These are phyloP conservation scores for Trametes sp. DNA, from an alignment of 1,284 basidiomycete species.

Conservation along the genomic window DNA sequence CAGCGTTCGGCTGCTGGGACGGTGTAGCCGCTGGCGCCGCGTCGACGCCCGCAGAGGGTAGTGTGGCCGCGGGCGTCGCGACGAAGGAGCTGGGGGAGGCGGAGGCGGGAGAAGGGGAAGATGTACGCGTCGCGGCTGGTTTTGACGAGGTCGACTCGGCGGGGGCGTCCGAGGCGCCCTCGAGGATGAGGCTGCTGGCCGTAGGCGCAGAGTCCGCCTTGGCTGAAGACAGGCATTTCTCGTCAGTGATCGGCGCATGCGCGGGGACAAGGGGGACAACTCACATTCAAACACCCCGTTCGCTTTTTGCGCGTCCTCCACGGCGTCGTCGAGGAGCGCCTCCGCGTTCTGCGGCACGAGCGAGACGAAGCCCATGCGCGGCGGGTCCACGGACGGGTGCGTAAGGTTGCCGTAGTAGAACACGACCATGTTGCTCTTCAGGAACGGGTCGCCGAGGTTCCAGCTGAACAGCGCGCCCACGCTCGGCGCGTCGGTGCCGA, in stretches of 20 bases:
- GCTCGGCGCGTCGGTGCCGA: constrained; percentile 30
- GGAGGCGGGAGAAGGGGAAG: constrained; percentile 1
- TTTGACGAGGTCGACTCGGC: constrained; percentile 1
- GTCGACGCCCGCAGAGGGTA: neutral
- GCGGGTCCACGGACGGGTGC: constrained; percentile 67
- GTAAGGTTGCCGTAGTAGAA: constrained; percentile 75
- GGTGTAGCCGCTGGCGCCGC: neutral
- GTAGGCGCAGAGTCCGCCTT: constrained; percentile 26
- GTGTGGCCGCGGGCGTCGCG: neutral
- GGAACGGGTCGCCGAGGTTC: constrained; percentile 51
- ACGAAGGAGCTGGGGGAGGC: neutral
- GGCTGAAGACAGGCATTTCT: neutral
- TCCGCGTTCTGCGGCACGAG: constrained; percentile 65
- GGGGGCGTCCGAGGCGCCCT: constrained; percentile 2
- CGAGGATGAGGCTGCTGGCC: constrained; percentile 23
- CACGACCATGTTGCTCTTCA: constrained; percentile 50
- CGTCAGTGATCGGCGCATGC: neutral
- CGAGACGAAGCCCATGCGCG: constrained; percentile 74
- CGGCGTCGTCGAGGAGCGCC: constrained; percentile 48
- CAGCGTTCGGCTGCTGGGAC: constrained; percentile 5
- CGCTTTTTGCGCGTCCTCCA: constrained; percentile 45
- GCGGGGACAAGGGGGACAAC: too few relatives aligned
- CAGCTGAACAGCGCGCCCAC: constrained; percentile 37
- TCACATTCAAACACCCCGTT: constrained; percentile 12
- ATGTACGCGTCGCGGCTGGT: constrained; percentile 9